Percentiles rank a stretch among this genome's conserved stretches.
Evolutionary conservation across 805 yeast species (phyloP).

Genomic region (Wickerhamiella slavikovae): DNA sequence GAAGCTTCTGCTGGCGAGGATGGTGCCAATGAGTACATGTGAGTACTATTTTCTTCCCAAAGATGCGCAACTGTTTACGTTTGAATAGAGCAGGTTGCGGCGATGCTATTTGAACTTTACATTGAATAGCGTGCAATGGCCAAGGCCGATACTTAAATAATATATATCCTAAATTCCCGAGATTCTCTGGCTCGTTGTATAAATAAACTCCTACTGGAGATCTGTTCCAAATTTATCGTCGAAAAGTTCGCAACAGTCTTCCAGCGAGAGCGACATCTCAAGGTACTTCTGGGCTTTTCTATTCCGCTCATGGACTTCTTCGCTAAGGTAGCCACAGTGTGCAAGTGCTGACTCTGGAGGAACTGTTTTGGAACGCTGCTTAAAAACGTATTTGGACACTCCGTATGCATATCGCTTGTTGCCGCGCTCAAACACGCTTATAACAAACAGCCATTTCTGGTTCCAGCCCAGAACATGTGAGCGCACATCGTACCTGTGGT

Average conservation of each 20-base stretch:
- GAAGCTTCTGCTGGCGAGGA: conserved; percentile 46
- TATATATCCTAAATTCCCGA: background rate
- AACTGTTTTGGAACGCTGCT: conserved; percentile 57
- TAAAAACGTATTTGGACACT: conserved; percentile 63
- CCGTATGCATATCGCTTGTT: conserved; percentile 30
- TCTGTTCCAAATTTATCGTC: background rate
- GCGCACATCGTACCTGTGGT: conserved; percentile 32
- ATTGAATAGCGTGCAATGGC: too few species aligned
- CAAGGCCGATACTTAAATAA: background rate
- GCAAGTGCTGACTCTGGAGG: conserved; percentile 39
- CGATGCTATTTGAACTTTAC: too few species aligned
- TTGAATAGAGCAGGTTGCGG: too few species aligned
- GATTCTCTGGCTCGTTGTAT: background rate
- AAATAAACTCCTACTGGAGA: background rate
- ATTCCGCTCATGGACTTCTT: conserved; percentile 23
- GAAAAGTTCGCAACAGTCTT: conserved; percentile 5
- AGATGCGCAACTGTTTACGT: too few species aligned
- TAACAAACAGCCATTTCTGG: conserved; percentile 61
- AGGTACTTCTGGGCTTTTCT: conserved; percentile 6
- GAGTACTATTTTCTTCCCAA: too few species aligned
- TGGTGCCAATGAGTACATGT: too few species aligned
- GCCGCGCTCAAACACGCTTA: conserved; percentile 33
- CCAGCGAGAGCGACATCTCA: conserved; percentile 8
- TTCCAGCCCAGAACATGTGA: conserved; percentile 65
- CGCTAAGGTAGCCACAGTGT: conserved; percentile 34